Base-by-base conservation (phyloP, 371 early-diverging fungal genomes). In the Batkoa obscura region DNA sequence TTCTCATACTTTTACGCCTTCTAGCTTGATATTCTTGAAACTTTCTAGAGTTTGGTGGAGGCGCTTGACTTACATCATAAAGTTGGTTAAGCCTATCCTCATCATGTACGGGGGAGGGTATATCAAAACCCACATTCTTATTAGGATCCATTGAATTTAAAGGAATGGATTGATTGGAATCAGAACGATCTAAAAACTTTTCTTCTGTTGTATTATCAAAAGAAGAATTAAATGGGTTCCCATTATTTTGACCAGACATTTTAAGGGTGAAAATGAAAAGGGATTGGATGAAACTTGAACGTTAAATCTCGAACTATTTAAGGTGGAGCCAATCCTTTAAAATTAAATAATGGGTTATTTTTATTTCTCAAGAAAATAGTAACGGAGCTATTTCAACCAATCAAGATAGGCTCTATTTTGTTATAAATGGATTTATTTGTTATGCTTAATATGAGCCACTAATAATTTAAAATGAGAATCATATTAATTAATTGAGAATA, bases 1-100 rank as follows among this genome's bases (percentile, higher is more conserved):
- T 68, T 36, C 64, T 58, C 30, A 65, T 43, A 15, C 45, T 62
- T 58, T 60, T 66, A 59, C 55, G n/a, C 30, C 55, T 10, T 30
- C 55, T 31, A 6, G 50, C 50, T 50, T 50, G 50, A 34, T 50
- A 50, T 15, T 50, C 50, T 6, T 35, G 15, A 33, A 12, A 50
- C 50, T 50, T 50, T 5, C 50, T 5, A 23, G 50, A n/a, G 17
- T 50, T 50, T 6, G 50, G 50, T 30, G 50, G 50, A 35, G 50
- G 50, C 17, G 50, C 50, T 32, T 50, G 12, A 35, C 31, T 30
- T 10, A 50, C 50, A 33, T 50, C 50, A 15, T 50, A 50, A 12
- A 50, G 50, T 30, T 32, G 30, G 35, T 50, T 31, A 3, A 50
- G 31, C 3, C 35, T 5, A 15, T 50, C 50, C 8, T 23, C 50